Evolutionary conservation across 352 stramenopile species (phyloP).

Genomic region (Phytophthora constricta): DNA sequence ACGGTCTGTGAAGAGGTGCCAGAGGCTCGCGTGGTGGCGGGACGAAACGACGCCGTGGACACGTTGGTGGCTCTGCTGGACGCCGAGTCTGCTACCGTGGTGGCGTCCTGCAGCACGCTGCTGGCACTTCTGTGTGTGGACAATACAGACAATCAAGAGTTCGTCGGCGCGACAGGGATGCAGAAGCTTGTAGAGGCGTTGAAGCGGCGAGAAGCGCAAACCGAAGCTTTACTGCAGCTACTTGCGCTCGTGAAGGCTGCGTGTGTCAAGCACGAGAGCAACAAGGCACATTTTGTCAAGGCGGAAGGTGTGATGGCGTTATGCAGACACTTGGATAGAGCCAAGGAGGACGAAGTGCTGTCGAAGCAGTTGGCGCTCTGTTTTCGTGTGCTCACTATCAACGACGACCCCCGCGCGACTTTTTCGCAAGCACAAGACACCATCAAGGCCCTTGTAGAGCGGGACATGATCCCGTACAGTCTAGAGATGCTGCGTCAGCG

Average conservation of each 20-base stretch:
- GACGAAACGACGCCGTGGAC: constrained; percentile 61
- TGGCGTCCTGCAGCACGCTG: constrained; percentile 26
- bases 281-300: constrained; percentile 72
- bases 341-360: constrained; percentile 41
- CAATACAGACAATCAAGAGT: constrained; percentile 70
- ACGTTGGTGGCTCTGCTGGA: constrained; percentile 51
- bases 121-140: constrained; percentile 51
- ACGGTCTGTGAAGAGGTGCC: constrained; percentile 49
- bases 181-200: constrained; percentile 38
- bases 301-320: constrained; percentile 51
- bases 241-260: constrained; percentile 46
- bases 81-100: constrained; percentile 6
- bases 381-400: constrained; percentile 71
- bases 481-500: constrained; percentile 42
- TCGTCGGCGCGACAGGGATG: constrained; percentile 54
- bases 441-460: constrained; percentile 64
- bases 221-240: constrained; percentile 27
- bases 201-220: constrained; percentile 13
- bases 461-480: constrained; percentile 60
- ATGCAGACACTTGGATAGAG: constrained; percentile 36
- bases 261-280: constrained; percentile 71
- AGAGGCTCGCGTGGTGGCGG: constrained; percentile 67
- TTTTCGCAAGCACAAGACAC: constrained; percentile 79
- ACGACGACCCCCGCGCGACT: constrained; percentile 67
- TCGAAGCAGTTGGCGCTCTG: constrained; percentile 60